phyloP scores from a whole-genome alignment of 306 rosid species.

The Canavalia gladiata region DNA sequence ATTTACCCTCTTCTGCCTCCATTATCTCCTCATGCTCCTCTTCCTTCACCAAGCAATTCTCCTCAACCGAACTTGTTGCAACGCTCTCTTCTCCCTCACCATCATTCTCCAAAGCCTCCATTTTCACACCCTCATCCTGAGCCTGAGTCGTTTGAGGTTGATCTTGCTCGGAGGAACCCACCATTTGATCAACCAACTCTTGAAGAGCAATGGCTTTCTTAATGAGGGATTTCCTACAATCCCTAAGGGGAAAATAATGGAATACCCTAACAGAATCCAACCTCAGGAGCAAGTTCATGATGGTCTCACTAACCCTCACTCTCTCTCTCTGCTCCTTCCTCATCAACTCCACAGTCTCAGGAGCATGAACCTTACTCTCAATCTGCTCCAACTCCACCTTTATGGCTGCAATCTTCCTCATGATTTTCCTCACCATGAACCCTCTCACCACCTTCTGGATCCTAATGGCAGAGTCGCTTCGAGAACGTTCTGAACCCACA shows the following conservation, averaged over 20 bases:
- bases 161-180: conserved; percentile 6
- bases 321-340: conserved; percentile 64
- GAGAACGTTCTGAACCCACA: conserved; percentile 48
- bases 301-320: conserved; percentile 61
- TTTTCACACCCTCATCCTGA: background rate
- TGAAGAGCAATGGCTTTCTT: conserved; percentile 71
- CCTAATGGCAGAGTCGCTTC: conserved; percentile 53
- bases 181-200: conserved; percentile 65
- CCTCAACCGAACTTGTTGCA: background rate
- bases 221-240: conserved; percentile 62
- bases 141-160: background rate
- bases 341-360: conserved; percentile 47
- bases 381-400: conserved; percentile 60
- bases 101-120: background rate
- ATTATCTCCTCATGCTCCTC: background rate
- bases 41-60: background rate
- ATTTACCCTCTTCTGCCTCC: background rate
- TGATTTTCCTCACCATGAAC: conserved; percentile 63
- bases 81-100: background rate
- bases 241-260: conserved; percentile 63
- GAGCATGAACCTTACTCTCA: conserved; percentile 43
- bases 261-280: conserved; percentile 73
- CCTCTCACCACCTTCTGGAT: conserved; percentile 76
- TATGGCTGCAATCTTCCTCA: conserved; percentile 63
- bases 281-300: conserved; percentile 72